Conservation (phyloP, 2,329 filamentous ascomycete genomes). For the Exophiala xenobiotica region DNA sequence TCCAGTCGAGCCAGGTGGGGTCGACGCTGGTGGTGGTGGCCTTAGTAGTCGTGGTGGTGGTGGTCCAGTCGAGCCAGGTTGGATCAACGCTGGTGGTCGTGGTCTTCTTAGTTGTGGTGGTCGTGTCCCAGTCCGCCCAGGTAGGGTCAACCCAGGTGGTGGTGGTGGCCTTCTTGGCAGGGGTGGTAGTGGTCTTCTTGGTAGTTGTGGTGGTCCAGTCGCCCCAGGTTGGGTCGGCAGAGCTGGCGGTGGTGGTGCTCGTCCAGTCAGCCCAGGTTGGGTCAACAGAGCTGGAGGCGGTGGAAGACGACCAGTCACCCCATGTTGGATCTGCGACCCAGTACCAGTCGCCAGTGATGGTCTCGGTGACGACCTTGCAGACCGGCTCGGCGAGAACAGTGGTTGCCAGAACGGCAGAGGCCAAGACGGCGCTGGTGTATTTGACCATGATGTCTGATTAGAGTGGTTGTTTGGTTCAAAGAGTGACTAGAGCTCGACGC, state of each 20-base stretch:
- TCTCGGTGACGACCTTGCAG: slow-evolving; percentile 23
- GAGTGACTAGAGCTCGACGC: slow-evolving; percentile 22
- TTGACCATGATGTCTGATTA: slow-evolving; percentile 10
- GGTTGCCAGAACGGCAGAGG: slow-evolving; percentile 13
- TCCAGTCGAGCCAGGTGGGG: slow-evolving; percentile 12
- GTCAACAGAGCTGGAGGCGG: not conserved
- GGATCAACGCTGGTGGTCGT: slow-evolving; percentile 2
- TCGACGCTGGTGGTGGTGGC: not conserved
- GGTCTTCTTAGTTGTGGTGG: slow-evolving; percentile 1
- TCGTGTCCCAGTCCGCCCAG: slow-evolving; percentile 12
- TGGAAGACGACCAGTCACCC: not conserved
- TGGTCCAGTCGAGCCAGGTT: slow-evolving; percentile 2
- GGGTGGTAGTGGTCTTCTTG: slow-evolving; percentile 7
- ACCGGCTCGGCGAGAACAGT: slow-evolving; percentile 9
- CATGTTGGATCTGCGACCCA: slow-evolving; percentile 10
- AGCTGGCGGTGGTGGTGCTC: slow-evolving; percentile 4
- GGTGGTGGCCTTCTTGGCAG: slow-evolving; percentile 3
- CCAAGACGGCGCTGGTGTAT: slow-evolving; percentile 14
- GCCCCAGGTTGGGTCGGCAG: slow-evolving; percentile 1
- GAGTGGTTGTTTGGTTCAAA: slow-evolving; percentile 11
- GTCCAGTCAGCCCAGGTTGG: slow-evolving; percentile 1
- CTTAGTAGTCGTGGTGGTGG: slow-evolving; percentile 6
- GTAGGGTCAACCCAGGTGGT: not conserved
- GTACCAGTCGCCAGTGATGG: slow-evolving; percentile 9
- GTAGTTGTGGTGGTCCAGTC: slow-evolving; percentile 15